A percentile compares a stretch with the other conserved stretches of the same genome.
Conservation (phyloP, 2,329 filamentous ascomycete species). For the Graphilbum ipis-grandicollis region DNA sequence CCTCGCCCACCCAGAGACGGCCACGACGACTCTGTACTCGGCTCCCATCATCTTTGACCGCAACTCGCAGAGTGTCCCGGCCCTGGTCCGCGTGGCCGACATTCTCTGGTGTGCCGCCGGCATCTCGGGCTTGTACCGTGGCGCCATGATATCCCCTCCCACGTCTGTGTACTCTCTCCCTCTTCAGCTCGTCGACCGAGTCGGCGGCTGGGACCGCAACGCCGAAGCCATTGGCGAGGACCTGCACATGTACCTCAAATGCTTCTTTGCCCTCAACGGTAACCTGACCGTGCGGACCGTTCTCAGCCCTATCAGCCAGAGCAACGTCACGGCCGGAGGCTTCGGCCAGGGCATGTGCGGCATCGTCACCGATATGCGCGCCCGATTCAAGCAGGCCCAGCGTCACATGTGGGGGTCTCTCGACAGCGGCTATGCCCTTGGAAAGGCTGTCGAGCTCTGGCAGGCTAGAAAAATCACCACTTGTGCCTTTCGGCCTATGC, state of each 20-base stretch:
- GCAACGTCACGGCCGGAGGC: constrained; percentile 47
- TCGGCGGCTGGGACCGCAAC: constrained; percentile 56
- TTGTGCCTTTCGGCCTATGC: constrained; percentile 36
- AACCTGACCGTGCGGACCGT: constrained; percentile 48
- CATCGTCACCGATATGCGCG: constrained; percentile 37
- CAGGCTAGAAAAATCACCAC: constrained; percentile 37
- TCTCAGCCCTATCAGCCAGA: constrained; percentile 54
- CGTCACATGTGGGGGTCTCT: constrained; percentile 63
- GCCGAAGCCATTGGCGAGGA: constrained; percentile 60
- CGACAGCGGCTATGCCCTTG: constrained; percentile 48
- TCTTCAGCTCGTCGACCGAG: constrained; percentile 46
- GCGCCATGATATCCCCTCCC: constrained; percentile 48
- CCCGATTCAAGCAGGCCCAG: constrained; percentile 54
- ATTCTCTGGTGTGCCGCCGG: constrained; percentile 56
- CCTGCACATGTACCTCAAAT: constrained; percentile 64
- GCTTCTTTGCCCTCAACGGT: constrained; percentile 57
- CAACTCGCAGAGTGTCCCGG: constrained; percentile 50
- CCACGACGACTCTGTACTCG: constrained; percentile 46
- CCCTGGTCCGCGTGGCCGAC: constrained; percentile 53
- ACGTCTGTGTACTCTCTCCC: constrained; percentile 60
- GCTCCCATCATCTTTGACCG: constrained; percentile 60
- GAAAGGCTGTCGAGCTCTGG: constrained; percentile 39
- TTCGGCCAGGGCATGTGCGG: constrained; percentile 34
- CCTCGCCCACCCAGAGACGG: constrained; percentile 37
- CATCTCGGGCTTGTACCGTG: constrained; percentile 48